A percentile compares a stretch with the other conserved stretches of the same genome.
These are phyloP conservation scores for Betula pendula DNA, from an alignment of 306 rosid genomes.

Conservation along the genomic window DNA sequence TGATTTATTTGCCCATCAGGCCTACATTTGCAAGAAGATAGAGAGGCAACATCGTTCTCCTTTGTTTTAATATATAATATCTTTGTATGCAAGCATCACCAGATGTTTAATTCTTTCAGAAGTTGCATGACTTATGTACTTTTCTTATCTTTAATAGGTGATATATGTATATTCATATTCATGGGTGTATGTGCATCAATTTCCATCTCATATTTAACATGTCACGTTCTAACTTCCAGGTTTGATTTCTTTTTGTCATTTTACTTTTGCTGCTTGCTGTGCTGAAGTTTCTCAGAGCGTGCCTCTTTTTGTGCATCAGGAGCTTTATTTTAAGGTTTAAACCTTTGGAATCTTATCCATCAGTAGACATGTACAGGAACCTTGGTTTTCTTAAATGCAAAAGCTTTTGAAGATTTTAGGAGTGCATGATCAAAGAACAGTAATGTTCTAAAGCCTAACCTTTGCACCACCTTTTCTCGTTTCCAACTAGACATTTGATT, in stretches of 20 bases:
- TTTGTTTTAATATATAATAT: not conserved
- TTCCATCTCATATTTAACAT: not conserved
- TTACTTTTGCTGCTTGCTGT: not conserved
- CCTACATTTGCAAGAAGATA: not conserved
- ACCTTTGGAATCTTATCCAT: constrained; percentile 2
- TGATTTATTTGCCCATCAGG: not conserved
- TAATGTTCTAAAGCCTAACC: not conserved
- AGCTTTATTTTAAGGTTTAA: not conserved
- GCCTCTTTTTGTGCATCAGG: not conserved
- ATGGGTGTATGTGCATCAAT: not conserved
- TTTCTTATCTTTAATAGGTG: not conserved
- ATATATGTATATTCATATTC: not conserved
- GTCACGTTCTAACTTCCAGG: not conserved
- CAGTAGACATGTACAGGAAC: not conserved
- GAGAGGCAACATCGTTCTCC: not conserved
- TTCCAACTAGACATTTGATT: not conserved
- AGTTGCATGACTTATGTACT: not conserved
- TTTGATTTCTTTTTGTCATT: not conserved
- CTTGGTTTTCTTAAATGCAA: not conserved
- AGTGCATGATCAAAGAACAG: not conserved
- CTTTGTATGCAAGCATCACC: not conserved
- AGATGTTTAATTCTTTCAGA: not conserved
- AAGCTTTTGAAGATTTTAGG: not conserved
- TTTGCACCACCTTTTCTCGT: not conserved
- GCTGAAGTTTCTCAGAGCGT: not conserved